Evolutionary conservation across 2,329 filamentous ascomycete species (phyloP), one percentile per base, ranked within the genome.

Genomic region (Fusarium sp.): DNA sequence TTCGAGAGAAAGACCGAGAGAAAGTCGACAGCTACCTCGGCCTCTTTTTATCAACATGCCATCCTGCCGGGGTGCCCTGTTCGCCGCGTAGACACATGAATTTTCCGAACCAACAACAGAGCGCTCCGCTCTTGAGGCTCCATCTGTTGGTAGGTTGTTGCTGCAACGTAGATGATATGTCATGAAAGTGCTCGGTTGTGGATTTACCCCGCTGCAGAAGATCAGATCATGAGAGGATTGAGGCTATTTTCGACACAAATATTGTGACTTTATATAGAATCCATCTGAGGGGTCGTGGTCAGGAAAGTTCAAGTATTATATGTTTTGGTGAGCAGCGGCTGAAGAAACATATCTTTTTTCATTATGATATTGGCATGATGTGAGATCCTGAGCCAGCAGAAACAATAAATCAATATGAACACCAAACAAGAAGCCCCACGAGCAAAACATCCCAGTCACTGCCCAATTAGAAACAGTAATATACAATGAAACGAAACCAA

Each of bases 71-170:
- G 49, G 49, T 20, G 34, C 12, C 49, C 11, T 27, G 22, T 8
- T 18, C 7, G 7, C 40, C 14, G 29, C 16, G 13, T 22, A 40
- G 44, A 64, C 61, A 64, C 49, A 60, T 57, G 20, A 57, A 48
- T 9, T 4, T 44, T 30, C 9, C 22, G 20, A n/a, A 7, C 57
- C n/a, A 47, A 20, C 14, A 3, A 37, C 10, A 37, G 10, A 1
- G 13, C 5, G 6, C 24, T 52, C 49, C 34, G 34, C 49, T 42
- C 34, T 13, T n/a, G 18, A 42, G 5, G 6, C 20, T 27, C n/a
- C 24, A n/a, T 22, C 14, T 42, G 3, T 42, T 41, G 13, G 24
- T 29, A 20, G 18, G 24, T 7, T 20, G 4, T 47, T 20, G 7
- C 20, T 16, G n/a, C 7, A n/a, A 29, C 1, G n/a, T 25, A 13